A percentile compares a stretch with the other conserved stretches of the same genome.
These are phyloP conservation scores for Candida yuanshanica DNA, from an alignment of 805 yeast genomes.

Conservation along the genomic window DNA sequence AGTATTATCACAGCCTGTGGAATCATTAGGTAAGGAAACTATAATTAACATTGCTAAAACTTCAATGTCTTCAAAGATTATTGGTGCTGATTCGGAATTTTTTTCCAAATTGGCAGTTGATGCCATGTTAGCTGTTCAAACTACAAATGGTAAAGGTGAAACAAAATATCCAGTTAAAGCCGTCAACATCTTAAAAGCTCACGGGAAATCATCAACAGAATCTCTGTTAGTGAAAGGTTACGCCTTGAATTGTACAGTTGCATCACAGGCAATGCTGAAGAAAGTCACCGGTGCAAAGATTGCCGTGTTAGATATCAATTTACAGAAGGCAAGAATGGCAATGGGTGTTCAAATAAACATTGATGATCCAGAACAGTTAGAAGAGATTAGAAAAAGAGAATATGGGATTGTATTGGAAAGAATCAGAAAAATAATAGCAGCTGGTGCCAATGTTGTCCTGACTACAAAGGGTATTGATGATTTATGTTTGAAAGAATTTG, in stretches of 20 bases:
- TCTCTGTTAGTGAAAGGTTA: slow-evolving; percentile 87
- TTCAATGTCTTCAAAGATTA: slow-evolving; percentile 93
- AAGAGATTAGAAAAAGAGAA: slow-evolving; percentile 86
- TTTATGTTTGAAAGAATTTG: slow-evolving; percentile 92
- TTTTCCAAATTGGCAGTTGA: slow-evolving; percentile 90
- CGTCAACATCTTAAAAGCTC: slow-evolving; percentile 91
- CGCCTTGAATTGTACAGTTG: slow-evolving; percentile 94
- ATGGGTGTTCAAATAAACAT: slow-evolving; percentile 96
- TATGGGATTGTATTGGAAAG: slow-evolving; percentile 63
- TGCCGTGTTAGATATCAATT: slow-evolving; percentile 88
- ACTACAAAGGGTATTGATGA: slow-evolving; percentile 96
- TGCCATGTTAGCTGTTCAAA: slow-evolving; percentile 91
- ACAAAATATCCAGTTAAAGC: slow-evolving; percentile 93
- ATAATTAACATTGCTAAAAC: slow-evolving; percentile 91
- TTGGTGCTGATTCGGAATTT: slow-evolving; percentile 89
- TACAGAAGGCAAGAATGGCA: slow-evolving; percentile 96
- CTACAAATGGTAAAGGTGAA: slow-evolving; percentile 84
- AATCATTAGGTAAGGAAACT: slow-evolving; percentile 68
- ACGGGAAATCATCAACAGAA: slow-evolving; percentile 89
- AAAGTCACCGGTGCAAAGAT: slow-evolving; percentile 63
- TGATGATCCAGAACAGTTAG: slow-evolving; percentile 96
- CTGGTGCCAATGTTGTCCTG: slow-evolving; percentile 83
- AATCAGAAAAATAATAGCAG: slow-evolving; percentile 83
- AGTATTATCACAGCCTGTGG: slow-evolving; percentile 77
- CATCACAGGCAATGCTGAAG: slow-evolving; percentile 93